Evolutionary conservation across 177 flowering plant genomes (phyloP).

Genomic region (Vitis hybrid): DNA sequence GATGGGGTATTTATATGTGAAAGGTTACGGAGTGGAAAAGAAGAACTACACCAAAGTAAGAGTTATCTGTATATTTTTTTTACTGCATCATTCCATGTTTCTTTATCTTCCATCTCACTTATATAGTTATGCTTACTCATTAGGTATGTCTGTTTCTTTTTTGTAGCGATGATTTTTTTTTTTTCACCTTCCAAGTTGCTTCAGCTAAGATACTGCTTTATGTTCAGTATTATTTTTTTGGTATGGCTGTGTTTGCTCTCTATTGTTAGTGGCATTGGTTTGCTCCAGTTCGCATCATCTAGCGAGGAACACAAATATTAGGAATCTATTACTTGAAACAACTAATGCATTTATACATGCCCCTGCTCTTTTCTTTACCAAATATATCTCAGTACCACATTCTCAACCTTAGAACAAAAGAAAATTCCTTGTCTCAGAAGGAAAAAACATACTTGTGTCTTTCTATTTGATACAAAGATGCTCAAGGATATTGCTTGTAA

Average conservation of each 20-base stretch:
- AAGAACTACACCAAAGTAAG: constrained; percentile 91
- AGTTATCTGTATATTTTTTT: neutral
- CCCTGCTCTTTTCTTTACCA: neutral
- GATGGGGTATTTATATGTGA: constrained; percentile 92
- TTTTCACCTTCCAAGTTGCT: too few species aligned
- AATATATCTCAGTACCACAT: too few species aligned
- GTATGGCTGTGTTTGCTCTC: neutral
- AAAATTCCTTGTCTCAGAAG: too few species aligned
- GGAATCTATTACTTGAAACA: neutral
- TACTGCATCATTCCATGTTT: neutral
- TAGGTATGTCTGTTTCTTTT: too few species aligned
- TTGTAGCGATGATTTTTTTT: too few species aligned
- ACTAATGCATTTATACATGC: neutral
- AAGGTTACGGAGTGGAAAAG: constrained; percentile 94
- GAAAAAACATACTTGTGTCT: too few species aligned
- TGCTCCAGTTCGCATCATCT: neutral
- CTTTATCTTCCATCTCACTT: neutral
- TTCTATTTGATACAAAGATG: too few species aligned
- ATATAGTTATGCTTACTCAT: neutral
- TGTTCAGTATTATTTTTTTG: neutral
- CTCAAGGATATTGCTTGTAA: too few species aligned
- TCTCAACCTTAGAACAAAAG: too few species aligned
- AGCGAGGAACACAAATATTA: neutral
- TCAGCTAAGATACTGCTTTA: too few species aligned
- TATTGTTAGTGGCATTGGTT: neutral